These are phyloP conservation scores for Alternaria sp. DNA, from an alignment of 2,329 filamentous ascomycete genomes.

Conservation along the genomic window DNA sequence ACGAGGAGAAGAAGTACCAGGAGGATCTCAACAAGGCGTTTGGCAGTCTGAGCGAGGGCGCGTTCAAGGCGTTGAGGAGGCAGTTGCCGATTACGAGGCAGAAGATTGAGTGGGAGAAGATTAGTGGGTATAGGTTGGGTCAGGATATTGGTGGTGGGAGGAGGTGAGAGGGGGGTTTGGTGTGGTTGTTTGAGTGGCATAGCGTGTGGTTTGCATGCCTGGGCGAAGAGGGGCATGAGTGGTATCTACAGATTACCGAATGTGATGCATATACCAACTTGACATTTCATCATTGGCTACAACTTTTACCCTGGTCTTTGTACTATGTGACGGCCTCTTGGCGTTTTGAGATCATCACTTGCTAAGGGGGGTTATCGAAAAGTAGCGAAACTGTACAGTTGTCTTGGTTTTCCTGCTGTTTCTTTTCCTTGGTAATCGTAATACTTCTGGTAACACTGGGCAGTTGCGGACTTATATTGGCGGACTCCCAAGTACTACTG, in stretches of 20 bases:
- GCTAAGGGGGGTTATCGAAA: too few relatives aligned
- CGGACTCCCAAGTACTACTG: too few relatives aligned
- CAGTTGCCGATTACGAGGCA: slow-evolving; percentile 96
- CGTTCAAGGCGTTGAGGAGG: slow-evolving; percentile 90
- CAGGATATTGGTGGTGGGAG: slow-evolving; percentile 63
- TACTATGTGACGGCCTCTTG: neutral
- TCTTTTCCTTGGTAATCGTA: too few relatives aligned
- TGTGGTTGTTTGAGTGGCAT: neutral
- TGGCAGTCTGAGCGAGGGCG: slow-evolving; percentile 85
- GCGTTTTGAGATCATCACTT: too few relatives aligned
- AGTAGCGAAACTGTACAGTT: too few relatives aligned
- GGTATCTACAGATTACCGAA: neutral
- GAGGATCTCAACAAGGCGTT: slow-evolving; percentile 95
- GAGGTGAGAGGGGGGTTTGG: slow-evolving; percentile 8
- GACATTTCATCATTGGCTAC: neutral
- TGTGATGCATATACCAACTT: neutral
- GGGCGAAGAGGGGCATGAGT: neutral
- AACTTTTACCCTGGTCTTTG: neutral
- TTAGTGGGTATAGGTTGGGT: slow-evolving; percentile 80
- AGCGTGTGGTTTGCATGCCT: neutral
- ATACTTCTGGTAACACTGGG: too few relatives aligned
- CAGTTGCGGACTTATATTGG: too few relatives aligned
- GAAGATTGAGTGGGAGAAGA: slow-evolving; percentile 99
- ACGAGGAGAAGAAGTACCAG: slow-evolving; percentile 89
- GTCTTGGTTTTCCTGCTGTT: too few relatives aligned